Percentiles rank a stretch among this genome's conserved stretches.
These are phyloP conservation scores for Coriolopsis trogii DNA, from an alignment of 1,284 basidiomycete genomes.

Conservation along the genomic window DNA sequence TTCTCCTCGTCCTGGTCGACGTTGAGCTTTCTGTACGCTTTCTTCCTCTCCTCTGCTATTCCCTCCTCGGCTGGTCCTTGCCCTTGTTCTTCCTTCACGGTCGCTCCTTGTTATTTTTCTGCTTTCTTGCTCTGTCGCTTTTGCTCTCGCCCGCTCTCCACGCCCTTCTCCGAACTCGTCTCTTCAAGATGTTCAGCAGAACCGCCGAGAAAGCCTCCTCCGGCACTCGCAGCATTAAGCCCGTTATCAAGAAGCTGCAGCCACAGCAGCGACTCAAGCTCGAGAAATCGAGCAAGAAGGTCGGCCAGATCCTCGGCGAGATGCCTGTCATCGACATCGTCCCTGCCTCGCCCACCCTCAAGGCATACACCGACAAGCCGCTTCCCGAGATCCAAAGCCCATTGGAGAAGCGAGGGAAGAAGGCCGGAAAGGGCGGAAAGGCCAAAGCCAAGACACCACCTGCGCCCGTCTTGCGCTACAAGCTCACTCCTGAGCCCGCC, in stretches of 20 bases:
- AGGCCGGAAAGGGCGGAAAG: constrained; percentile 7
- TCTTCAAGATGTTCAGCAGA: constrained; percentile 26
- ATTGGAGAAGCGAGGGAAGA: constrained; percentile 7
- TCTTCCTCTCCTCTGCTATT: neutral
- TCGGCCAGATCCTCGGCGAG: constrained; percentile 23
- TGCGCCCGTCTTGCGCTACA: constrained; percentile 16
- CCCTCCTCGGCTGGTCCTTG: constrained; percentile 22
- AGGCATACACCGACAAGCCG: too few relatives aligned
- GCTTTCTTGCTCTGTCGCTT: neutral
- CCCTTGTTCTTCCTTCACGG: neutral
- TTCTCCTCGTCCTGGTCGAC: constrained; percentile 17
- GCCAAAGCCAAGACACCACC: constrained; percentile 2
- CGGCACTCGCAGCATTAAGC: constrained; percentile 17
- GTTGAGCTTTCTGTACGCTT: constrained; percentile 5
- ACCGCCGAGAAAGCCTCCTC: constrained; percentile 21
- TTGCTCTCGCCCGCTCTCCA: too few relatives aligned
- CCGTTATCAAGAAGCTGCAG: constrained; percentile 22
- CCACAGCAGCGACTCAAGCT: constrained; percentile 24
- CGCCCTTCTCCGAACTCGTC: too few relatives aligned
- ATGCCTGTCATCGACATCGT: constrained; percentile 24
- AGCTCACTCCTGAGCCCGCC: constrained; percentile 11
- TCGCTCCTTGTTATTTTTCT: neutral
- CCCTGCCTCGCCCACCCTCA: constrained; percentile 15
- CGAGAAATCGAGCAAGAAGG: constrained; percentile 26
- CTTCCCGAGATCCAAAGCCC: neutral